Conservation (phyloP, 495 filamentous ascomycete genomes). For the Acidomyces sp. region DNA sequence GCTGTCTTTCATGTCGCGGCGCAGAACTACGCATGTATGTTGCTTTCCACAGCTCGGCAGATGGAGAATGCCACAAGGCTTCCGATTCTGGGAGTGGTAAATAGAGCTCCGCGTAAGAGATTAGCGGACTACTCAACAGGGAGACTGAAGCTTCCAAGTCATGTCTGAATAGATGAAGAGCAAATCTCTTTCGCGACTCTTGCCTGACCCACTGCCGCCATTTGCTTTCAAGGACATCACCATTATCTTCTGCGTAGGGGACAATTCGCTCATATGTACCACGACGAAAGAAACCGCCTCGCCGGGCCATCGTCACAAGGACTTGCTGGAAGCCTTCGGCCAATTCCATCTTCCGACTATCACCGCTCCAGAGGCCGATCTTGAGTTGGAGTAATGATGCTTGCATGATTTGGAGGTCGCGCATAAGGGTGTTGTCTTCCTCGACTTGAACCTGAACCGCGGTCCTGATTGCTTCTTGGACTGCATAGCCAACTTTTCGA, state of each 20-base stretch:
- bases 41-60: constrained; percentile 44
- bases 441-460: constrained; percentile 42
- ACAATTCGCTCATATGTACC: constrained; percentile 36
- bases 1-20: constrained; percentile 17
- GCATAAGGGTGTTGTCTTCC: constrained; percentile 42
- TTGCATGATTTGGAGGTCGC: constrained; percentile 43
- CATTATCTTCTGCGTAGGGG: constrained; percentile 34
- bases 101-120: constrained; percentile 52
- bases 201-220: constrained; percentile 44
- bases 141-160: constrained; percentile 48
- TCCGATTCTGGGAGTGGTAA: constrained; percentile 44
- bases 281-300: constrained; percentile 31
- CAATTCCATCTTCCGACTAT: constrained; percentile 54
- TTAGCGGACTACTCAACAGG: constrained; percentile 41
- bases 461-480: constrained; percentile 46
- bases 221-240: constrained; percentile 38
- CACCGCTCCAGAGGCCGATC: constrained; percentile 54
- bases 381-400: constrained; percentile 42
- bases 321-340: constrained; percentile 46
- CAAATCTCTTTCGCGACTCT: constrained; percentile 33
- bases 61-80: constrained; percentile 43
- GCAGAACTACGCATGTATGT: constrained; percentile 28
- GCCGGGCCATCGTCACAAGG: constrained; percentile 35
- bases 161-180: constrained; percentile 43
- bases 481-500: constrained; percentile 48